Percentiles rank a stretch among this genome's conserved stretches.
Evolutionary conservation across 2,329 filamentous ascomycete species (phyloP).

Genomic region (Daldinia sp.): DNA sequence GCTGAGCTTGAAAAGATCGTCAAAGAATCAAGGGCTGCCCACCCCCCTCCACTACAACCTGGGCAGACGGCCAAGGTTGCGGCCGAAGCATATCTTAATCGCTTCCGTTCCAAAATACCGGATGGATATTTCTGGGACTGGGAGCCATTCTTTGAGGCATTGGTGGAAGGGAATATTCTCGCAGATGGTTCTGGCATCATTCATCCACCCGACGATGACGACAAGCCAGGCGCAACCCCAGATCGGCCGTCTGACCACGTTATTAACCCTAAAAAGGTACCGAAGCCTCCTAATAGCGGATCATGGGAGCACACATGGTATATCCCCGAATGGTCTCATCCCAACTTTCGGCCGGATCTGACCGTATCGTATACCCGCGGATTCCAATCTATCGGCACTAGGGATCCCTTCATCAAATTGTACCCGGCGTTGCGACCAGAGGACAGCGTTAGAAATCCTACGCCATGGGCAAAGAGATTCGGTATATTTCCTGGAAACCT

Average conservation of each 20-base stretch:
- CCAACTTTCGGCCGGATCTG: constrained; percentile 27
- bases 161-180: constrained; percentile 1
- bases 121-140: background rate
- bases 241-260: background rate
- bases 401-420: constrained; percentile 18
- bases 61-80: background rate
- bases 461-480: constrained; percentile 40
- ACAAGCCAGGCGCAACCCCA: background rate
- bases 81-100: background rate
- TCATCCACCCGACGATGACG: background rate
- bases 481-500: constrained; percentile 40
- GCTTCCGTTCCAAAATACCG: background rate
- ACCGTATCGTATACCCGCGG: background rate
- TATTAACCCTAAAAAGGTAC: no score
- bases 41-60: background rate
- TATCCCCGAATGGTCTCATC: constrained; percentile 41
- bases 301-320: constrained; percentile 34
- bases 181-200: background rate
- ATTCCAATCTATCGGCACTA: background rate
- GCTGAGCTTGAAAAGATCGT: no score
- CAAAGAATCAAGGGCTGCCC: background rate
- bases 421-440: constrained; percentile 38
- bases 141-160: constrained; percentile 8
- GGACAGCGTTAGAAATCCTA: constrained; percentile 37
- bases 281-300: constrained; percentile 20